These are phyloP conservation scores for Cryptococcus amylolentus DNA, from an alignment of 1,284 basidiomycete genomes.

Conservation along the genomic window DNA sequence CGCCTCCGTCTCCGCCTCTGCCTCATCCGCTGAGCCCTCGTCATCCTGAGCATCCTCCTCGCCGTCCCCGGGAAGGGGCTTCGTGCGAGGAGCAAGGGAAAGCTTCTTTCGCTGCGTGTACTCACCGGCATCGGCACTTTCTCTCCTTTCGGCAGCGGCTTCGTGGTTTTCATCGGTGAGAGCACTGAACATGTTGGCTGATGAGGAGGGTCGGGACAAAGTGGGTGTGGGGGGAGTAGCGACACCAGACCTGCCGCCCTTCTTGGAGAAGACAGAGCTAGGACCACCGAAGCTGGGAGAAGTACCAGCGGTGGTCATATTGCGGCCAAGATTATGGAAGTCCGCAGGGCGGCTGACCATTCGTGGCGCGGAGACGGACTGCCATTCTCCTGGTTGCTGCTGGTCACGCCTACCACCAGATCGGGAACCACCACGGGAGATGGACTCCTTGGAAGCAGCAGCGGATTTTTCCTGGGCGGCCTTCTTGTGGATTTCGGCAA, in stretches of 20 bases:
- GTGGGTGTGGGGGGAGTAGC: constrained; percentile 58
- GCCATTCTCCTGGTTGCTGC: constrained; percentile 70
- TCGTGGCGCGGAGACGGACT: constrained; percentile 61
- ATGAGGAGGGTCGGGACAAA: constrained; percentile 71
- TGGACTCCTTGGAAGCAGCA: constrained; percentile 54
- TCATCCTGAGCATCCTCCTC: constrained; percentile 40
- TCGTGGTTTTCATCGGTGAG: constrained; percentile 55
- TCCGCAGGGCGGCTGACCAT: constrained; percentile 55
- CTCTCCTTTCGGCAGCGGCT: constrained; percentile 42
- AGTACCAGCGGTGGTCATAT: constrained; percentile 71
- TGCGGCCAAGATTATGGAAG: constrained; percentile 63
- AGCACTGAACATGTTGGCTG: constrained; percentile 80
- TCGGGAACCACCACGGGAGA: constrained; percentile 77
- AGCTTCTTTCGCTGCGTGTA: constrained; percentile 67
- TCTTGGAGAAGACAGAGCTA: constrained; percentile 66
- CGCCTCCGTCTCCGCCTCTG: constrained; percentile 51
- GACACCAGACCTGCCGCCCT: constrained; percentile 60
- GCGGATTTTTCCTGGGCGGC: constrained; percentile 70
- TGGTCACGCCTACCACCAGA: constrained; percentile 68
- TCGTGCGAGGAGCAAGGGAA: constrained; percentile 62
- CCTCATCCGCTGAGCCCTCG: constrained; percentile 19
- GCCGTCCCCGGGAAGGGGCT: constrained; percentile 51
- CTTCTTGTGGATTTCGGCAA: constrained; percentile 84
- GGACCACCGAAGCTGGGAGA: constrained; percentile 70
- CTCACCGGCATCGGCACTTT: constrained; percentile 46